Base-by-base conservation (phyloP, 345 rosid species). In the Cochlearia excelsa region DNA sequence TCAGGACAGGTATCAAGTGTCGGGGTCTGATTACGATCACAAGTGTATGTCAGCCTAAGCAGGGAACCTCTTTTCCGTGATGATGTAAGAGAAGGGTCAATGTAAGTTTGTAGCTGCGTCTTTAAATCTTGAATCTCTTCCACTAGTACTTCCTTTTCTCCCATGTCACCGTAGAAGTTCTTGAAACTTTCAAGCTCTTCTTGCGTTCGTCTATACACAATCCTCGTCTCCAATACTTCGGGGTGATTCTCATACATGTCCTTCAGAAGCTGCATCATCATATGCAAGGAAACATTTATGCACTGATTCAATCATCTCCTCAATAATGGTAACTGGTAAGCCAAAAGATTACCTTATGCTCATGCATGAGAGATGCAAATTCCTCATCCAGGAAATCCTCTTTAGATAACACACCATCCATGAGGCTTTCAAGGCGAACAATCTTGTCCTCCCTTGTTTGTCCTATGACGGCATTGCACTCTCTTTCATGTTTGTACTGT, bases 401-500 rank as follows among this genome's bases (percentile, higher is more conserved):
- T 29, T 87, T 59, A 10, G 96, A 81, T 73, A 94, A 82, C 69
- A 90, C 93, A 55, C 99, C 97, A 70, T 87, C 97, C 95, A 94
- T 81, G 49, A 94, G 96, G 78, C 95, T 72, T 78, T 90, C 97
- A 48, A 94, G 90, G 51, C 90, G 93, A 70, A 79, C 73, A 80
- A 94, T 87, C 79, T 87, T 94, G 45, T 90, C 96, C 71, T 94
- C 97, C 75, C 82, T 85, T 39, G 90, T 90, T 78, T 87, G 87
- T 59, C 81, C 86, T 67, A 94, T 90, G 61, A 90, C 72, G 51
- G 96, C 86, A 75, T 82, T 90, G 81, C 97, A 94, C 65, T 94
- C 99, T 52, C 99, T 81, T 75, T 90, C 99, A 71, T 94, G 97
- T 79, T 90, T 90, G 82, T 87, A 90, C 64, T 90, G 99, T 75